Conservation (phyloP, 805 yeast genomes). For the Brettanomyces naardenensis region DNA sequence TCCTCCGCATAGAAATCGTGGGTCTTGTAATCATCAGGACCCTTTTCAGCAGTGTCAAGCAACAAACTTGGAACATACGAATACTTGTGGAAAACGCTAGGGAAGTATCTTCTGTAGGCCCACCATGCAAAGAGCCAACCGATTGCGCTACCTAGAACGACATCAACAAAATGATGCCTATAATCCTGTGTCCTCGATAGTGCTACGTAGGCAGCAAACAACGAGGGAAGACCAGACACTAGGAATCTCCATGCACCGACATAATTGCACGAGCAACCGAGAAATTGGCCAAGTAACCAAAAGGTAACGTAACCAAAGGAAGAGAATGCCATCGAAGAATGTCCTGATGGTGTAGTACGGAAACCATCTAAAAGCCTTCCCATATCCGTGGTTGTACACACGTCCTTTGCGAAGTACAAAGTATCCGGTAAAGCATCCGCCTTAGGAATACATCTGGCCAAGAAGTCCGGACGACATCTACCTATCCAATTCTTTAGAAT, state of each 20-base stretch:
- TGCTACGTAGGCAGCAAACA: conserved; percentile 73
- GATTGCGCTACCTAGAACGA: conserved; percentile 59
- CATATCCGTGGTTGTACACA: conserved; percentile 46
- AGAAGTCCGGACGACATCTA: conserved; percentile 85
- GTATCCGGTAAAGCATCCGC: conserved; percentile 47
- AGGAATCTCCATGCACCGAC: conserved; percentile 58
- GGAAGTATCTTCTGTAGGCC: conserved; percentile 49
- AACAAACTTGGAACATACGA: conserved; percentile 34
- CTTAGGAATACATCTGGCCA: conserved; percentile 74
- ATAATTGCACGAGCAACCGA: conserved; percentile 19
- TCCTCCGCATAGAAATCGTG: conserved; percentile 4
- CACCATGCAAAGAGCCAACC: conserved; percentile 57
- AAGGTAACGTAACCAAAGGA: conserved; percentile 55
- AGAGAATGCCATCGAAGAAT: conserved; percentile 63
- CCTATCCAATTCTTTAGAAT: conserved; percentile 79
- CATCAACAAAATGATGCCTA: conserved; percentile 88
- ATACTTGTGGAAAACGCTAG: conserved; percentile 24
- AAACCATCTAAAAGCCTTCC: conserved; percentile 55
- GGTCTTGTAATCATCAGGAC: conserved; percentile 1
- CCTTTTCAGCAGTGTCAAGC: conserved; percentile 6
- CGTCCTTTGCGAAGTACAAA: conserved; percentile 54
- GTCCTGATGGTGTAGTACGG: conserved; percentile 80
- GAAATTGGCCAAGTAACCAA: conserved; percentile 64
- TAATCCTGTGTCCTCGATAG: conserved; percentile 85
- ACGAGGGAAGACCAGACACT: conserved; percentile 43